Percentiles rank a stretch among this genome's conserved stretches.
phyloP scores from a whole-genome alignment of 257 asterid genomes.

The Przewalskia tangutica region DNA sequence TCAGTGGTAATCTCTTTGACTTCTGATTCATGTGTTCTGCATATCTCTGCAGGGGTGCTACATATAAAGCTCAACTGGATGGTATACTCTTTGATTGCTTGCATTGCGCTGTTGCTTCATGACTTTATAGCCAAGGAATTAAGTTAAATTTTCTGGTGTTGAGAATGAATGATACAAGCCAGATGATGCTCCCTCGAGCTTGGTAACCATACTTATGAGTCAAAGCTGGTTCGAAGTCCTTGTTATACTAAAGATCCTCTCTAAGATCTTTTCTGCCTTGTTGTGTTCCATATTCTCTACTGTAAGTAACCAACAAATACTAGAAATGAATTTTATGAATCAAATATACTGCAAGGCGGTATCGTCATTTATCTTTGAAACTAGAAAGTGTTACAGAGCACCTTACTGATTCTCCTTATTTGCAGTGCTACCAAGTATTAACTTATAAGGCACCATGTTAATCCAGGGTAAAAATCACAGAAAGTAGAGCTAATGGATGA shows the following conservation, averaged over 20 bases:
- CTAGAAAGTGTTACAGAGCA: background rate
- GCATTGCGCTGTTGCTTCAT: background rate
- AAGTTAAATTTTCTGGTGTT: background rate
- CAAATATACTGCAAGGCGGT: background rate
- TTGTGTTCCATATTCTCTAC: too few species aligned
- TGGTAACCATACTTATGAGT: background rate
- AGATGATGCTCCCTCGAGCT: background rate
- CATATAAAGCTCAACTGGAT: background rate
- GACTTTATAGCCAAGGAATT: background rate
- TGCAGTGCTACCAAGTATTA: background rate
- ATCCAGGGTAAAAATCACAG: background rate
- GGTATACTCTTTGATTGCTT: background rate
- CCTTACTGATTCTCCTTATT: background rate
- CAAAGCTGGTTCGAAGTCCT: background rate
- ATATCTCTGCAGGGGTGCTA: background rate
- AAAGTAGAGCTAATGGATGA: background rate
- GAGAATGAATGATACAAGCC: background rate
- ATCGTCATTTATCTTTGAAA: background rate
- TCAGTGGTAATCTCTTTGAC: constrained; percentile 31
- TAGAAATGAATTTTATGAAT: background rate
- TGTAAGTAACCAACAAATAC: background rate
- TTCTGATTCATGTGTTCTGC: background rate
- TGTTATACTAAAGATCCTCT: background rate
- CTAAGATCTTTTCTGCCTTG: background rate
- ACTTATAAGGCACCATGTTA: background rate